Evolutionary conservation across 164 flowering plant species (phyloP), one percentile per base, ranked within the genome.

Genomic region (Kalanchoe fedtschenkoi): DNA sequence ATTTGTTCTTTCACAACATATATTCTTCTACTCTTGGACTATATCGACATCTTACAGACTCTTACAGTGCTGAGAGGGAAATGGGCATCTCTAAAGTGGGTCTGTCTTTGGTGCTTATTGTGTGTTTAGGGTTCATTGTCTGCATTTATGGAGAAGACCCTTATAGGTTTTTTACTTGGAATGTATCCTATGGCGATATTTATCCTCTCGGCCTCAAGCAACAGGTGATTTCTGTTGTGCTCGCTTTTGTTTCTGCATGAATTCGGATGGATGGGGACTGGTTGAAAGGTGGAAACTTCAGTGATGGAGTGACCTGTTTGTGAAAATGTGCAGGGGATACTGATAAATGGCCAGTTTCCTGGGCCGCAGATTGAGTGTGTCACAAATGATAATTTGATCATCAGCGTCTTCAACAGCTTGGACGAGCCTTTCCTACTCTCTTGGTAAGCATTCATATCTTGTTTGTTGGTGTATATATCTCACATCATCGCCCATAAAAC

Each of bases 321-420:
- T n/a, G n/a, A n/a, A n/a, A 60, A n/a, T 17, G 35, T 30, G 62
- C 82, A 79, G 83, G 83, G 77, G 61, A 77, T 79, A 57, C 55
- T 79, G 76, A 79, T 79, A 21, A 77, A 79, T 63, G 79, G 79
- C 41, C 77, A 79, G 61, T 79, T 79, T 69, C 83, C 83, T 26
- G 83, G 83, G 28, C 83, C 83, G 9, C 70, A 63, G 54, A 69
- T 79, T 28, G 77, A 77, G 29, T 58, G 72, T 1, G 77, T 69
- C 10, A 79, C 83, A 17, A 79, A 79, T 38, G 80, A 79, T 14
- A 77, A 79, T 69, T 62, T 79, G 69, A 73, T 79, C 19, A 64
- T 79, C 71, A 79, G 51, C 61, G 83, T 79, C 24, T 77, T 65
- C 74, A 79, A 79, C 34, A 65, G 68, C 69, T 68, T 79, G 74